Evolutionary conservation across 306 rosid genomes (phyloP).

Genomic region (Inga laurina): DNA sequence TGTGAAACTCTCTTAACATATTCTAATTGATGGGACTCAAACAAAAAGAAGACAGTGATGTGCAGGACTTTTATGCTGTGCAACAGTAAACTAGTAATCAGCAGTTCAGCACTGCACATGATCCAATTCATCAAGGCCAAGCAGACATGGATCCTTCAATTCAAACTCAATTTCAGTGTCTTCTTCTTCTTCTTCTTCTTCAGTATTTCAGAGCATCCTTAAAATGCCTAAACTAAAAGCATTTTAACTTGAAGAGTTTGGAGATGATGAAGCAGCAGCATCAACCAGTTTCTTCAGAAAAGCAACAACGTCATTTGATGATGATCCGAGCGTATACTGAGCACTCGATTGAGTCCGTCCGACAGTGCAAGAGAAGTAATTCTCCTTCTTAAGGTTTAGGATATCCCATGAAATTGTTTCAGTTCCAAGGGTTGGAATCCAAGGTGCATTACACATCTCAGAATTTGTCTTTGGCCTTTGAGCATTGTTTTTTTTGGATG

Average conservation of each 20-base stretch:
- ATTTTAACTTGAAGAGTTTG: conserved; percentile 9
- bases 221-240: background rate
- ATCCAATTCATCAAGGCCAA: background rate
- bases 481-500: background rate
- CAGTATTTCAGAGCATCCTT: background rate
- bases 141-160: background rate
- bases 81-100: background rate
- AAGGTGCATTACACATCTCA: background rate
- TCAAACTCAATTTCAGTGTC: background rate
- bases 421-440: conserved; percentile 56
- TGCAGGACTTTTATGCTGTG: background rate
- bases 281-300: conserved; percentile 63
- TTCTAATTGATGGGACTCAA: background rate
- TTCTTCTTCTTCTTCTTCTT: background rate
- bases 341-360: conserved; percentile 77
- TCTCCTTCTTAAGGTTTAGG: conserved; percentile 84
- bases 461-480: background rate
- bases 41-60: background rate
- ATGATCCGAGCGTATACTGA: conserved; percentile 62
- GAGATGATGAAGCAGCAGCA: conserved; percentile 24
- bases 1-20: too few relatives aligned
- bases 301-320: conserved; percentile 65
- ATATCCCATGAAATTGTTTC: conserved; percentile 84
- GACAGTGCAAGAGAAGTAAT: conserved; percentile 91
- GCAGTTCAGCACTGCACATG: background rate